Conservation (phyloP, 1,139 yeast genomes). For the Candida pseudoviswanathii region DNA sequence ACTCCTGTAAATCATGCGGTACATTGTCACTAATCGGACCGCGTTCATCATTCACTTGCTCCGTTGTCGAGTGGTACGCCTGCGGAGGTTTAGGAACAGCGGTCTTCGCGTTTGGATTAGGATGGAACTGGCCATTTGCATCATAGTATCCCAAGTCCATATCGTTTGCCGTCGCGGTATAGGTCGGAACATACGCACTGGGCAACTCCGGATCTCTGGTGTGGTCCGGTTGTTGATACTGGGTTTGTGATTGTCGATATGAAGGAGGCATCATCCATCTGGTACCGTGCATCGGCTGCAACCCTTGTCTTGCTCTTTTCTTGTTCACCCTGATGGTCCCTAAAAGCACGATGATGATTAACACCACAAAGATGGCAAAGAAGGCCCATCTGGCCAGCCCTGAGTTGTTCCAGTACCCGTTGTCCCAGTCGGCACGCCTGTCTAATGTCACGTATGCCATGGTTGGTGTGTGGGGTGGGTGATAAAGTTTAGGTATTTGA, state of each 20-base stretch:
- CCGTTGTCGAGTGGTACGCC: conserved; percentile 22
- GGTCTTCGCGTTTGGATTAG: conserved; percentile 34
- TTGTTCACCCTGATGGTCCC: conserved; percentile 62
- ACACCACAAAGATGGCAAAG: conserved; percentile 52
- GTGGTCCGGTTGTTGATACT: conserved; percentile 47
- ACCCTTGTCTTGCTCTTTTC: conserved; percentile 61
- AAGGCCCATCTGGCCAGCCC: conserved; percentile 59
- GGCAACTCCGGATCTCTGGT: conserved; percentile 37
- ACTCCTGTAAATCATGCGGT: conserved; percentile 1
- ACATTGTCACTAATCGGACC: neutral
- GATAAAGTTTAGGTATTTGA: no score
- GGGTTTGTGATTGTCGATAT: conserved; percentile 72
- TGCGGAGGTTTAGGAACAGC: conserved; percentile 21
- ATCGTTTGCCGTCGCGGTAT: conserved; percentile 64
- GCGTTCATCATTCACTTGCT: neutral
- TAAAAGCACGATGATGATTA: conserved; percentile 49
- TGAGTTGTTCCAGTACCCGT: conserved; percentile 24
- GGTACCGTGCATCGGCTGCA: conserved; percentile 76
- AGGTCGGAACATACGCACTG: conserved; percentile 60
- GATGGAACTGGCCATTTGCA: conserved; percentile 57
- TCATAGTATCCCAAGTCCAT: conserved; percentile 85
- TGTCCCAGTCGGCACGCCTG: conserved; percentile 15
- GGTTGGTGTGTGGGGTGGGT: neutral
- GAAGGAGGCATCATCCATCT: conserved; percentile 92
- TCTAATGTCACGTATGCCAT: neutral